phyloP scores from a whole-genome alignment of 2,329 filamentous ascomycete species.

The Knufia fluminis region DNA sequence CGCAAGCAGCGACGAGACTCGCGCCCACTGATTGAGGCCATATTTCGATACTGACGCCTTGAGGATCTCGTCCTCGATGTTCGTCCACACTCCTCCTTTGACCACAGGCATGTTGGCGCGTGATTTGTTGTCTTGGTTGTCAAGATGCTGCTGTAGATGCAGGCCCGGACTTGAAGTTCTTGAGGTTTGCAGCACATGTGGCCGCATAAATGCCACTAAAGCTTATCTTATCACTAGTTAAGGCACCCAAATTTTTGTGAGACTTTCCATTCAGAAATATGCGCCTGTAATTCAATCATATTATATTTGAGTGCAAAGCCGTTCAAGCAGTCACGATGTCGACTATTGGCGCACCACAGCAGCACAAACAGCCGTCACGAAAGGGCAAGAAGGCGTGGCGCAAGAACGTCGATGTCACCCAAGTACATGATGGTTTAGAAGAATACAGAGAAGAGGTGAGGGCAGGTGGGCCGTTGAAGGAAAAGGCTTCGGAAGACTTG shows the following conservation, averaged over 20 bases:
- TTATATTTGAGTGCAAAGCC: too few relatives aligned
- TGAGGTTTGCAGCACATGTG: too few relatives aligned
- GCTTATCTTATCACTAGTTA: not conserved
- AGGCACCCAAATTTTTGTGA: not conserved
- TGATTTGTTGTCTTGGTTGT: not conserved
- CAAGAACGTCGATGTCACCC: slow-evolving; percentile 91
- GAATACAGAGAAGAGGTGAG: slow-evolving; percentile 83
- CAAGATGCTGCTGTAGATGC: too few relatives aligned
- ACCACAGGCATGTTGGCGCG: slow-evolving; percentile 49
- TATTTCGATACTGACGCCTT: slow-evolving; percentile 93
- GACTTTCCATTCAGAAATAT: too few relatives aligned
- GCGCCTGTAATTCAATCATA: too few relatives aligned
- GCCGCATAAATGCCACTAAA: not conserved
- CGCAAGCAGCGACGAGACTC: slow-evolving; percentile 90
- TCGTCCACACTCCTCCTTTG: slow-evolving; percentile 60
- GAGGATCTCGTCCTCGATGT: slow-evolving; percentile 86
- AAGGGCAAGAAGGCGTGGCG: slow-evolving; percentile 99
- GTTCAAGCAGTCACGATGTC: not conserved
- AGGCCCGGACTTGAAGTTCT: too few relatives aligned
- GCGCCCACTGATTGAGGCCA: slow-evolving; percentile 94
- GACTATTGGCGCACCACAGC: slow-evolving; percentile 46
- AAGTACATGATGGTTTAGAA: slow-evolving; percentile 74
- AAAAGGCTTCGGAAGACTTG: slow-evolving; percentile 72
- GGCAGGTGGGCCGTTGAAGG: slow-evolving; percentile 75
- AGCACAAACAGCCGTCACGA: slow-evolving; percentile 78